These are phyloP conservation scores for Phytophthora sojae DNA, from an alignment of 352 stramenopile species.

Conservation along the genomic window DNA sequence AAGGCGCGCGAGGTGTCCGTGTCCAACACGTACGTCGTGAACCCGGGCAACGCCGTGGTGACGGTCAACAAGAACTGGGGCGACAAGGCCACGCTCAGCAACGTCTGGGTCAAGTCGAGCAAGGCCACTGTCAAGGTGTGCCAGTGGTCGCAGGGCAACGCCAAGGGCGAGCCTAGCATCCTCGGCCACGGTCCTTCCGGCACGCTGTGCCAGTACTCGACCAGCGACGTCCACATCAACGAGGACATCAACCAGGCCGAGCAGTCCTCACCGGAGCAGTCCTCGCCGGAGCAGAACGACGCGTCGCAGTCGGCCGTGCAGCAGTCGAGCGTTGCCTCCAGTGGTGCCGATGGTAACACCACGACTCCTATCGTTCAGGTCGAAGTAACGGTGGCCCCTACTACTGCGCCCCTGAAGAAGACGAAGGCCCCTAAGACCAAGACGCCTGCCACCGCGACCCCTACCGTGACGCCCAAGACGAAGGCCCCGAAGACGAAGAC, in stretches of 20 bases:
- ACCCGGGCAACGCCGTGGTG: slow-evolving; percentile 15
- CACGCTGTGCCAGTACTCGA: slow-evolving; percentile 20
- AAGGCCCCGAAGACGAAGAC: background rate
- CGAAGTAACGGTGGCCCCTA: no score
- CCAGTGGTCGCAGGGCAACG: no score
- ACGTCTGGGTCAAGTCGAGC: slow-evolving; percentile 21
- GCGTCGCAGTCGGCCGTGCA: no score
- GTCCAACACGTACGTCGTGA: slow-evolving; percentile 21
- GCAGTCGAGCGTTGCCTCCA: no score
- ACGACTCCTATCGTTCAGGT: no score
- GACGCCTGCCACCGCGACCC: no score
- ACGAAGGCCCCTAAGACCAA: slow-evolving; percentile 7
- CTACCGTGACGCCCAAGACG: no score
- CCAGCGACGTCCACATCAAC: slow-evolving; percentile 30
- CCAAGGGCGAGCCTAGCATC: slow-evolving; percentile 12
- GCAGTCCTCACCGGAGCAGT: background rate
- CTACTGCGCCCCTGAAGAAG: background rate
- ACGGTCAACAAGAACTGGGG: slow-evolving; percentile 25
- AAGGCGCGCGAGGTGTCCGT: slow-evolving; percentile 31
- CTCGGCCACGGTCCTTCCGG: slow-evolving; percentile 7
- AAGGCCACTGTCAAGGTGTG: no score
- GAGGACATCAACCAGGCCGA: slow-evolving; percentile 13
- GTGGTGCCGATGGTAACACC: no score
- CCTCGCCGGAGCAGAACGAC: background rate
- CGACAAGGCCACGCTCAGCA: slow-evolving; percentile 19